phyloP scores from a whole-genome alignment of 2,329 filamentous ascomycete species.

The Epichloe coenophiala region DNA sequence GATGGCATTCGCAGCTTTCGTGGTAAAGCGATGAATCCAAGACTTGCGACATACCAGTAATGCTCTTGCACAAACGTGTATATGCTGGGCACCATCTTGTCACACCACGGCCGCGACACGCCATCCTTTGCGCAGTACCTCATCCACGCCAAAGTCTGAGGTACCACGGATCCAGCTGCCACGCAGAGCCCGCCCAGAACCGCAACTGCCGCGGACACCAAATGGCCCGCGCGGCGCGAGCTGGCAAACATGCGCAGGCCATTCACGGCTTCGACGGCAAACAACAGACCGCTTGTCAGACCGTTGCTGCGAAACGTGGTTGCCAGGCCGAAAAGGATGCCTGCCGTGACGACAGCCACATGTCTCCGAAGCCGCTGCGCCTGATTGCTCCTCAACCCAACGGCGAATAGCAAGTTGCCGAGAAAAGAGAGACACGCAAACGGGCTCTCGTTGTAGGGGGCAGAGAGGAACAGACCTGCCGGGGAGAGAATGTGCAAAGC shows the following conservation, averaged over 20 bases:
- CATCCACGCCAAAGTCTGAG: slow-evolving; percentile 63
- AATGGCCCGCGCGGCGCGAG: slow-evolving; percentile 18
- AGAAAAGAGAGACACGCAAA: slow-evolving; percentile 67
- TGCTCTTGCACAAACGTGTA: slow-evolving; percentile 79
- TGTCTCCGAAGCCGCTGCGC: slow-evolving; percentile 22
- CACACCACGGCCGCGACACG: slow-evolving; percentile 58
- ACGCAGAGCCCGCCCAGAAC: slow-evolving; percentile 55
- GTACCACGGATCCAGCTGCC: slow-evolving; percentile 51
- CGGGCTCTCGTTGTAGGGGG: slow-evolving; percentile 70
- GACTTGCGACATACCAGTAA: slow-evolving; percentile 61
- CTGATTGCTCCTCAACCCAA: slow-evolving; percentile 20
- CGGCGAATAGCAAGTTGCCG: slow-evolving; percentile 57
- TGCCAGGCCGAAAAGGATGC: slow-evolving; percentile 56
- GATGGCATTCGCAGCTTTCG: background rate
- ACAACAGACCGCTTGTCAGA: slow-evolving; percentile 64
- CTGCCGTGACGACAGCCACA: slow-evolving; percentile 44
- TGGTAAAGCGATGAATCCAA: background rate
- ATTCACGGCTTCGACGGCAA: slow-evolving; percentile 48
- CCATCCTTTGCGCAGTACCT: slow-evolving; percentile 45
- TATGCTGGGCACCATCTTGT: slow-evolving; percentile 61
- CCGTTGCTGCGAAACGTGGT: slow-evolving; percentile 75
- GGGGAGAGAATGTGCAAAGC: slow-evolving; percentile 73
- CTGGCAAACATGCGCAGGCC: slow-evolving; percentile 14
- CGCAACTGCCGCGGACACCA: slow-evolving; percentile 43
- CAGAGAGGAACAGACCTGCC: slow-evolving; percentile 77